phyloP scores from a whole-genome alignment of 495 filamentous ascomycete genomes.

The Amniculicola lignicola region DNA sequence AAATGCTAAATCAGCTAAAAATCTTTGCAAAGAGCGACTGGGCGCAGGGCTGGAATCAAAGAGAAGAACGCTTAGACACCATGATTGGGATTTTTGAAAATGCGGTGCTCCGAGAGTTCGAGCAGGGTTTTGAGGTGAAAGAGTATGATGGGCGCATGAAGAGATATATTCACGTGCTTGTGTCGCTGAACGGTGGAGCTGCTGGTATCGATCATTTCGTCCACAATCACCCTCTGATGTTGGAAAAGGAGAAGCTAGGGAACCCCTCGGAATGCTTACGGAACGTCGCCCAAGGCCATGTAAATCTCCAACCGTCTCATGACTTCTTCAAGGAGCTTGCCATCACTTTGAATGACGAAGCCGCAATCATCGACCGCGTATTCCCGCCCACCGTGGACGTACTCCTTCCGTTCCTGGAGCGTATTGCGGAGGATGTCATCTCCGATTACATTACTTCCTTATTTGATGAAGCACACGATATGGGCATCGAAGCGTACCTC shows the following conservation, averaged over 20 bases:
- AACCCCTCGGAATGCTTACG: constrained; percentile 82
- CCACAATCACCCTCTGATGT: constrained; percentile 78
- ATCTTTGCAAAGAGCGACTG: constrained; percentile 78
- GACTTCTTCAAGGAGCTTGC: constrained; percentile 75
- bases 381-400: constrained; percentile 77
- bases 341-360: constrained; percentile 76
- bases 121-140: constrained; percentile 80
- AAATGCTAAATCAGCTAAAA: constrained; percentile 76
- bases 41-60: constrained; percentile 65
- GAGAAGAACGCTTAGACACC: constrained; percentile 66
- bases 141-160: constrained; percentile 87
- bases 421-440: constrained; percentile 79
- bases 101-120: constrained; percentile 84
- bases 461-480: constrained; percentile 84
- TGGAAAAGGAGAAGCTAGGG: constrained; percentile 67
- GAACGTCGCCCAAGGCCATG: constrained; percentile 47
- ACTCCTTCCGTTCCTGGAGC: constrained; percentile 72
- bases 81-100: constrained; percentile 86
- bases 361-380: constrained; percentile 74
- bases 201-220: constrained; percentile 81
- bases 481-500: constrained; percentile 72
- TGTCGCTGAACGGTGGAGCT: constrained; percentile 74
- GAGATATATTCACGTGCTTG: constrained; percentile 82
- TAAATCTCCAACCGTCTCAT: constrained; percentile 74
- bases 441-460: constrained; percentile 81